Evolutionary conservation across 805 yeast species (phyloP).

Genomic region (Kodamaea jinghongensis): DNA sequence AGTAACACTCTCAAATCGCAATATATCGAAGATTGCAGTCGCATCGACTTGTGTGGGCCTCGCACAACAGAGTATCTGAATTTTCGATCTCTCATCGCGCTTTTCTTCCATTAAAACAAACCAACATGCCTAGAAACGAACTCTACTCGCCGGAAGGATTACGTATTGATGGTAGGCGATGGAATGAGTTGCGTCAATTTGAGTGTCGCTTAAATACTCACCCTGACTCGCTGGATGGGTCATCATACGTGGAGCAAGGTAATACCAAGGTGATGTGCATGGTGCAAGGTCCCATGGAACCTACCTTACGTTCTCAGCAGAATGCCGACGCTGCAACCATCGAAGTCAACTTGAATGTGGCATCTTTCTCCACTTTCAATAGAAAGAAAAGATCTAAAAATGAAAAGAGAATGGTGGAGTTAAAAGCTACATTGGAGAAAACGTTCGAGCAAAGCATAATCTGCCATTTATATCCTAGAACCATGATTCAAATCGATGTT

Average conservation of each 20-base stretch:
- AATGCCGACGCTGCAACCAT: conserved; percentile 54
- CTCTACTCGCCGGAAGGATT: conserved; percentile 94
- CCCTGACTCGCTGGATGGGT: conserved; percentile 85
- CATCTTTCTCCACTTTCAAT: conserved; percentile 78
- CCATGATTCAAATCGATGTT: conserved; percentile 70
- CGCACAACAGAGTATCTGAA: no score
- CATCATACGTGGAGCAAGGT: conserved; percentile 89
- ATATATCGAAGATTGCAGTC: no score
- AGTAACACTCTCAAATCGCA: no score
- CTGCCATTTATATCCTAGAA: conserved; percentile 74
- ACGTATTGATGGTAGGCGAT: conserved; percentile 88
- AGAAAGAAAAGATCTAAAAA: conserved; percentile 66
- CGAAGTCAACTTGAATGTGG: conserved; percentile 63
- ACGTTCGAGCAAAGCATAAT: conserved; percentile 75
- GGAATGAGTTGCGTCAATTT: conserved; percentile 87
- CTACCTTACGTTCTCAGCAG: conserved; percentile 51
- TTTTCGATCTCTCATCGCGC: no score
- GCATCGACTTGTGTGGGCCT: no score
- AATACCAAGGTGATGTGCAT: conserved; percentile 83
- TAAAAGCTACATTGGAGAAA: conserved; percentile 62
- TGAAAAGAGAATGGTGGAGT: conserved; percentile 69
- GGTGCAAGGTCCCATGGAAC: conserved; percentile 90
- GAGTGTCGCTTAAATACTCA: conserved; percentile 84
- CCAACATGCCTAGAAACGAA: conserved; percentile 64
- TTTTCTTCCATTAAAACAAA: no score